These are phyloP conservation scores for Exserohilum turcica DNA, from an alignment of 2,329 filamentous ascomycete genomes.

Conservation along the genomic window DNA sequence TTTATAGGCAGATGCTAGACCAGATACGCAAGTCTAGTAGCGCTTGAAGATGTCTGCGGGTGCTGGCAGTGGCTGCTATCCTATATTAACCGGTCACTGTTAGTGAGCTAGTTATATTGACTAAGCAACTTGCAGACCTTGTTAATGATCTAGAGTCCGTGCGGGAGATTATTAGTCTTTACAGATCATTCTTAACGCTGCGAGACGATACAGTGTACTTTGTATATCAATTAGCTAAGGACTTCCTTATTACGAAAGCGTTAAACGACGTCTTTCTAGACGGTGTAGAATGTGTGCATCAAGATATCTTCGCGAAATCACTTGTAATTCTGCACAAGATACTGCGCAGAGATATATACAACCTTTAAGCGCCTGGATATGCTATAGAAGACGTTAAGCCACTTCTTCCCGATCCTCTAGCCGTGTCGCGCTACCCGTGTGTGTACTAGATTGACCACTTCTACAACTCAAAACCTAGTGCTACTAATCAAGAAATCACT, in stretches of 20 bases:
- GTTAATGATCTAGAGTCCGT: background rate
- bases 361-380: background rate
- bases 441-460: conserved; percentile 46
- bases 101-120: conserved; percentile 39
- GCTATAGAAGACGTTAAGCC: background rate
- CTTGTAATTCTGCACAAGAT: no score
- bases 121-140: conserved; percentile 15
- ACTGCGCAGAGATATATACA: background rate
- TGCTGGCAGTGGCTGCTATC: conserved; percentile 43
- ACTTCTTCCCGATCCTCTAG: conserved; percentile 28
- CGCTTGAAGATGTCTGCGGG: conserved; percentile 36
- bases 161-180: no score
- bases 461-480: conserved; percentile 19
- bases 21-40: conserved; percentile 40
- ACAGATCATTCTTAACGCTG: no score
- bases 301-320: background rate
- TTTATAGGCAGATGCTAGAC: conserved; percentile 51
- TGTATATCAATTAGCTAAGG: conserved; percentile 54
- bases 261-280: background rate
- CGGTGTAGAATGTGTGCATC: conserved; percentile 12
- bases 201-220: conserved; percentile 29
- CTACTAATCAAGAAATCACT: no score
- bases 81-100: conserved; percentile 48
- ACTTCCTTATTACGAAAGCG: conserved; percentile 41
- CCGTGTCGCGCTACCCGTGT: conserved; percentile 32